Base-by-base conservation (phyloP, 805 yeast species). In the Cephaloascus albidus region DNA sequence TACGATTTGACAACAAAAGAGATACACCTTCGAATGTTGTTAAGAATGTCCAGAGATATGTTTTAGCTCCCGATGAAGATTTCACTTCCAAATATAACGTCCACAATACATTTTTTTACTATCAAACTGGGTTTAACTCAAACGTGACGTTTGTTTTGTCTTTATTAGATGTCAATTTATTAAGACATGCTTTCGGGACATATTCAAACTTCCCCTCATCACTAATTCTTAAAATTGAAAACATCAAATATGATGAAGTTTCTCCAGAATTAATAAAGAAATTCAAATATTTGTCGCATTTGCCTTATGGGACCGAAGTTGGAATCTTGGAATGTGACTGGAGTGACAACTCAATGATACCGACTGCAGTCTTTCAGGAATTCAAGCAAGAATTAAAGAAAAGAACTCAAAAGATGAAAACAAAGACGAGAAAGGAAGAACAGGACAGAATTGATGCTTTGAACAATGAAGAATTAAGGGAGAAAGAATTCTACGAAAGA, bases 241-340 rank as follows among this genome's bases (percentile, higher is more conserved):
- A 80, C 53, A 74, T 90, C 31, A 72, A 65, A 36, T 73, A 72
- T 51, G 94, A 84, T 30, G 74, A 74, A 18, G 66, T 82, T 17
- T 73, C 81, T 2, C 73, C 81, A 0, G 79, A 75, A 14, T 46
- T 82, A 50, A 49, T 74, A 2, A 72, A 74, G 38, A 76, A 79
- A 46, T 71, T 71, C 54, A 89, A 87, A 56, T 87, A 84, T 55
- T 60, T 93, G 41, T 71, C 84, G 1, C 90, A 90, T 57, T 59
- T 88, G 18, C 97, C 98, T 0, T 55, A 76, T 20, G 97, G 97
- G 2, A 82, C 96, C 0, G 84, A 82, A 38, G 57, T 90, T 34
- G 94, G 88, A 10, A 78, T 85, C 45, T 54, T 93, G 40, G 97
- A 93, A 50, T 73, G 96, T 38, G 81, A 86, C 53, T 90, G 97